phyloP scores from a whole-genome alignment of 148 eudicot genomes.

The Amaranthus cruentus region DNA sequence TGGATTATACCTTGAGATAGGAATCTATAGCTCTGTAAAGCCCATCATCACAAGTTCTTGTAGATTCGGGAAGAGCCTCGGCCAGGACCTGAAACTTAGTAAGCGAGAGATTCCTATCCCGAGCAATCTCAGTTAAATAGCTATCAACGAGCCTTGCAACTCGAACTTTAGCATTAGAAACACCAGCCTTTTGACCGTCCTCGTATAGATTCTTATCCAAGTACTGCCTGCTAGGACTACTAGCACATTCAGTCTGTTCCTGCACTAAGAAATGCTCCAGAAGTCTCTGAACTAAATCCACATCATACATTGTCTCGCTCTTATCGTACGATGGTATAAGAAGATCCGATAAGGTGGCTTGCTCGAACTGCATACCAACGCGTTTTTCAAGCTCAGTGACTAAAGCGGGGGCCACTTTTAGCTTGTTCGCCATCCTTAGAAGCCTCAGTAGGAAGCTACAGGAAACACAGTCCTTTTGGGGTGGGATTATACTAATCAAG shows the following conservation, averaged over 20 bases:
- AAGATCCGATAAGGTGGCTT: constrained; percentile 71
- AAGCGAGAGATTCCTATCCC: constrained; percentile 67
- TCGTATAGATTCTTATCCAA: constrained; percentile 45
- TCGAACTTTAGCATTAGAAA: constrained; percentile 62
- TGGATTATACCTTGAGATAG: constrained; percentile 74
- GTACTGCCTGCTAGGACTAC: constrained; percentile 60
- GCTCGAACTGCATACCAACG: constrained; percentile 97
- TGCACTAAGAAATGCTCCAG: constrained; percentile 92
- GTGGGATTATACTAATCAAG: constrained; percentile 86
- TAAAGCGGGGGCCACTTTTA: constrained; percentile 85
- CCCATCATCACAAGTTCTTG: constrained; percentile 94
- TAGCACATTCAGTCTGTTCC: constrained; percentile 63
- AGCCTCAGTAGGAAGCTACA: constrained; percentile 82
- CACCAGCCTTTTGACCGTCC: constrained; percentile 33
- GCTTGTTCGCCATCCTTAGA: constrained; percentile 76
- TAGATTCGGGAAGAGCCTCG: constrained; percentile 92
- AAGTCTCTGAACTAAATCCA: constrained; percentile 87
- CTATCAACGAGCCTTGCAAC: constrained; percentile 96
- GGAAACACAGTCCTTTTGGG: constrained; percentile 74
- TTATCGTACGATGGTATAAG: constrained; percentile 65
- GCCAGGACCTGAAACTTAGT: constrained; percentile 95
- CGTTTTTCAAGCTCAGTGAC: constrained; percentile 91
- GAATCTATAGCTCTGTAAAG: constrained; percentile 93
- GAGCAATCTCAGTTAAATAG: constrained; percentile 85
- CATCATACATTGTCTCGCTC: constrained; percentile 70